A percentile compares a stretch with the other conserved stretches of the same genome.
These are phyloP conservation scores for Psilocybe cubensis DNA, from an alignment of 768 basidiomycete species.

Conservation along the genomic window DNA sequence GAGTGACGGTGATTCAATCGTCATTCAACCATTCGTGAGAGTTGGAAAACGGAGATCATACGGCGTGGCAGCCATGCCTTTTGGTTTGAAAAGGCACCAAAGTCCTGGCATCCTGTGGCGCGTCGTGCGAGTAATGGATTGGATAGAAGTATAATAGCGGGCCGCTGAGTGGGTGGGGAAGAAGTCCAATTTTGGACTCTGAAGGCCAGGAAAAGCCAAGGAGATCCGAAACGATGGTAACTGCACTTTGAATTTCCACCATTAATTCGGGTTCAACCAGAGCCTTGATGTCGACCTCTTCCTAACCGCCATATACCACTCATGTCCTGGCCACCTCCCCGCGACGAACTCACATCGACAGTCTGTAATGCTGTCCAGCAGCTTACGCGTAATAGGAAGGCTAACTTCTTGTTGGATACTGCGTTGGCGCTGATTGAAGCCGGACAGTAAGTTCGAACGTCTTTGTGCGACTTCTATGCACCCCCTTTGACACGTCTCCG, in stretches of 20 bases:
- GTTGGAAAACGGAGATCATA: too few species aligned
- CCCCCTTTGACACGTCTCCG: neutral
- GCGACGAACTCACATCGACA: slow-evolving; percentile 56
- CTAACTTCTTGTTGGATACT: slow-evolving; percentile 54
- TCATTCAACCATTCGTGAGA: too few species aligned
- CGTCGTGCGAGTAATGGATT: slow-evolving; percentile 2
- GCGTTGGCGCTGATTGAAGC: slow-evolving; percentile 50
- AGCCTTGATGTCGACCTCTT: slow-evolving; percentile 10
- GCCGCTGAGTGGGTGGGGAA: neutral
- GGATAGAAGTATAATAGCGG: neutral
- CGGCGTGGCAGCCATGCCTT: too few species aligned
- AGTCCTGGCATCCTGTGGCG: slow-evolving; percentile 1
- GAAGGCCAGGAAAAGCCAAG: slow-evolving; percentile 10
- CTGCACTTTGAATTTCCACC: slow-evolving; percentile 19
- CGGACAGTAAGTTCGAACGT: slow-evolving; percentile 46
- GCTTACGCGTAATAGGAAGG: slow-evolving; percentile 46
- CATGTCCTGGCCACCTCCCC: slow-evolving; percentile 29
- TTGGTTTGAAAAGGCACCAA: neutral
- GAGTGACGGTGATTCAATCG: too few species aligned
- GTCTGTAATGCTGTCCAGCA: slow-evolving; percentile 52
- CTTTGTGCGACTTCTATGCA: neutral
- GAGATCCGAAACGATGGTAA: slow-evolving; percentile 30
- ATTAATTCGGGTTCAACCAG: slow-evolving; percentile 12
- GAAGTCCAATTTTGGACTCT: neutral
- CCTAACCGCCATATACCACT: slow-evolving; percentile 15